Base-by-base conservation (phyloP, 2,329 filamentous ascomycete genomes). In the Botrytis deweyae region DNA sequence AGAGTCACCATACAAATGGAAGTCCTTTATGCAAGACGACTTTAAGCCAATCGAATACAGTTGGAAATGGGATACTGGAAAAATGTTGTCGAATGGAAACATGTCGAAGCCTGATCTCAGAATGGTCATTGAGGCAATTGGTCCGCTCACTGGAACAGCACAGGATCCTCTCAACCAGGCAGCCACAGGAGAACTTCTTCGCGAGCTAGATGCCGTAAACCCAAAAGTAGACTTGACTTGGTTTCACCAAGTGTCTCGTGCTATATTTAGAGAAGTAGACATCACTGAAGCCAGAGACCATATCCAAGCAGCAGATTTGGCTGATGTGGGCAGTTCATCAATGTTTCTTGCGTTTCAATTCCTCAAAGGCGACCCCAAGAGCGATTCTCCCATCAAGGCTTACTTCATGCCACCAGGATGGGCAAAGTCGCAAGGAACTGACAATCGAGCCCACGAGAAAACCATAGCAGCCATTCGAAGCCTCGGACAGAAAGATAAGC, bases 291-390 rank as follows among this genome's bases (percentile, higher is more conserved):
- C 42, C 18, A 65, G 12, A 5, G n/a, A 65, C 18, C 63, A 65
- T 46, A 65, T 65, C 29, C 40, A 65, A 33, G 40, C 63, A 65
- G 42, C 63, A 65, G 44, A 33, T 4, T 33, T 33, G 25, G 63
- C 63, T 9, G 63, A 29, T 46, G 42, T 65, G 63, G 42, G 63
- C 22, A 14, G n/a, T 14, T 65, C 63, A 25, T 65, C 63, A 22
- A 46, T 65, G n/a, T 65, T 65, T 65, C 63, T 65, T 29, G 63
- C 42, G 10, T 65, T 65, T 36, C 63, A 65, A 25, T 46, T 65
- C 25, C 40, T 65, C 4, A 65, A 44, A 65, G 62, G n/a, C 40
- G 62, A 65, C 62, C 62, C 63, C 9, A 46, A 65, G 63, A 65
- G 42, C 42, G 63, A 46, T 65, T 65, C 63, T 25, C 63, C 63